Conservation (phyloP, 2,329 filamentous ascomycete species). For the Talaromyces sp. region DNA sequence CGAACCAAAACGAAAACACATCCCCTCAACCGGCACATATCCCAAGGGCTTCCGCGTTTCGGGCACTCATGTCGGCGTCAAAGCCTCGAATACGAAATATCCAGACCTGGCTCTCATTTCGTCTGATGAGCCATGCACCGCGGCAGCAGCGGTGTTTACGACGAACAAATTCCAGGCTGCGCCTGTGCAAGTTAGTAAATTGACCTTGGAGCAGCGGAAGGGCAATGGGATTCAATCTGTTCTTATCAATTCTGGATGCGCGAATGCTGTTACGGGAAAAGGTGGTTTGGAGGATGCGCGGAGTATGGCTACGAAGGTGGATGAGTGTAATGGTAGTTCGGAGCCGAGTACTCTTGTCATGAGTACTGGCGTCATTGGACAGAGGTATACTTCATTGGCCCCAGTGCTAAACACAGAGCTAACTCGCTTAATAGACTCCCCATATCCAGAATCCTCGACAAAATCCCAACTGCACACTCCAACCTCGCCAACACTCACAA, state of each 20-base stretch:
- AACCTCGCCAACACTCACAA: slow-evolving; percentile 72
- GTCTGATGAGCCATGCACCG: slow-evolving; percentile 80
- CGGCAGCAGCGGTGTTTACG: slow-evolving; percentile 89
- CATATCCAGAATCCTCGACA: slow-evolving; percentile 81
- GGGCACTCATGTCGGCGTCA: slow-evolving; percentile 87
- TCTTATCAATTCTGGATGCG: slow-evolving; percentile 91
- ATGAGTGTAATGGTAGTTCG: slow-evolving; percentile 57
- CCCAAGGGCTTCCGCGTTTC: slow-evolving; percentile 85
- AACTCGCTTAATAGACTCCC: slow-evolving; percentile 61
- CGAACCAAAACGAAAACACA: slow-evolving; percentile 81
- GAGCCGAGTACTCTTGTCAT: slow-evolving; percentile 78
- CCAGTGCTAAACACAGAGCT: not conserved
- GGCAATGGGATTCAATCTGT: slow-evolving; percentile 74
- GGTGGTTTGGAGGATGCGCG: slow-evolving; percentile 84
- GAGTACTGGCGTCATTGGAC: slow-evolving; percentile 97
- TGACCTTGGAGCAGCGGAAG: slow-evolving; percentile 63
- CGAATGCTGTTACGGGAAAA: slow-evolving; percentile 92
- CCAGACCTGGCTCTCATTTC: slow-evolving; percentile 86
- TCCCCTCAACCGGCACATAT: slow-evolving; percentile 80
- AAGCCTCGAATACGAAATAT: slow-evolving; percentile 84
- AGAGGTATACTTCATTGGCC: slow-evolving; percentile 56
- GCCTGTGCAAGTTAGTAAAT: slow-evolving; percentile 79
- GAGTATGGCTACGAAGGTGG: slow-evolving; percentile 75
- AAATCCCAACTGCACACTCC: slow-evolving; percentile 72
- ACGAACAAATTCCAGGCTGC: slow-evolving; percentile 98